A percentile compares a stretch with the other conserved stretches of the same genome.
Evolutionary conservation across 1,284 basidiomycete genomes (phyloP).

Genomic region (Hymenochaete sp.): DNA sequence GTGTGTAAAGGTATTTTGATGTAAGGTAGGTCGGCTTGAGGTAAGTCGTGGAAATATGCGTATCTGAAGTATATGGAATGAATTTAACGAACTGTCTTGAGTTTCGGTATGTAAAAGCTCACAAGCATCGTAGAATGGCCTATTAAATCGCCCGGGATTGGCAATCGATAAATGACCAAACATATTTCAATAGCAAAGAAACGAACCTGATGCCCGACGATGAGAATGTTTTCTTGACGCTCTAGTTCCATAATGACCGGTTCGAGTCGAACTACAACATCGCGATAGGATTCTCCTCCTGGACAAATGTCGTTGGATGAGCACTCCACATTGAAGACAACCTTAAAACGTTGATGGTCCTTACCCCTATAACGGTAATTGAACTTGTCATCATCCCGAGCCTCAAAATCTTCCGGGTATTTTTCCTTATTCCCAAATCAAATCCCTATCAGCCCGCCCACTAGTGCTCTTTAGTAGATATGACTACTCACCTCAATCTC

Average conservation of each 20-base stretch:
- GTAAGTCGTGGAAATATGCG: constrained; percentile 89
- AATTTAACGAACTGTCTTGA: neutral
- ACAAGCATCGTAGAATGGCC: constrained; percentile 88
- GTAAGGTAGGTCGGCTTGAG: constrained; percentile 93
- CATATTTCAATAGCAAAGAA: constrained; percentile 6
- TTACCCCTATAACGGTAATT: constrained; percentile 90
- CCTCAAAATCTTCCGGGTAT: constrained; percentile 98
- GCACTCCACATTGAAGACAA: constrained; percentile 25
- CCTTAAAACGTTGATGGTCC: constrained; percentile 13
- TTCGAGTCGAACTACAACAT: constrained; percentile 92
- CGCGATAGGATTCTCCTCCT: constrained; percentile 91
- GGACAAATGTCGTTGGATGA: too few species aligned
- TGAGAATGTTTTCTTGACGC: constrained; percentile 92
- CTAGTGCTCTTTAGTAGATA: neutral
- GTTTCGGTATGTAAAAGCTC: constrained; percentile 25
- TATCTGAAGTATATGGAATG: constrained; percentile 42
- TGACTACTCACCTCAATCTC: constrained; percentile 76
- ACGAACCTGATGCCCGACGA: constrained; percentile 87
- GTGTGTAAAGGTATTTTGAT: constrained; percentile 97
- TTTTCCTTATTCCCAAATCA: constrained; percentile 46
- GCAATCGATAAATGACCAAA: constrained; percentile 4
- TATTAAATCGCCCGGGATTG: constrained; percentile 24
- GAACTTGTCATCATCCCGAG: constrained; percentile 98
- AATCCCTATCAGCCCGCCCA: neutral
- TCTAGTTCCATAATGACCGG: constrained; percentile 99